These are phyloP conservation scores for Podospora australis DNA, from an alignment of 495 filamentous ascomycete species.

Conservation along the genomic window DNA sequence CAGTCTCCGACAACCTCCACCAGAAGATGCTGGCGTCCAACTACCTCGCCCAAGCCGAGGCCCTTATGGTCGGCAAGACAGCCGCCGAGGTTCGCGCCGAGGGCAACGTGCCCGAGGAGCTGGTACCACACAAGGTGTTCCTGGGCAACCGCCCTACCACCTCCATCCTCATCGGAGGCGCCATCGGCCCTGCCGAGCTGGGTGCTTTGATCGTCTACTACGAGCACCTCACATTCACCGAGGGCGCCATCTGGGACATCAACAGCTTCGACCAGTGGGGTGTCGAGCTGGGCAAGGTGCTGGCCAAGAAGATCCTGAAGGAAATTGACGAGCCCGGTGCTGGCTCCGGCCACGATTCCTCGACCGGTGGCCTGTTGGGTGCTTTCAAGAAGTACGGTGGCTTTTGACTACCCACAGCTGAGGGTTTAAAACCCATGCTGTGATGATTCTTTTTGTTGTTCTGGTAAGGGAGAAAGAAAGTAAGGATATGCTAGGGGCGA, in stretches of 20 bases:
- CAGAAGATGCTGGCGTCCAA: constrained; percentile 99
- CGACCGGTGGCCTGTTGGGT: constrained; percentile 79
- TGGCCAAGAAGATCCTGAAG: constrained; percentile 84
- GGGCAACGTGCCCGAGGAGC: constrained; percentile 64
- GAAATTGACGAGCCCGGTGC: constrained; percentile 71
- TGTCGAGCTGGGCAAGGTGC: constrained; percentile 92
- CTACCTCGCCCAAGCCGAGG: constrained; percentile 96
- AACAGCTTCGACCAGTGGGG: constrained; percentile 99
- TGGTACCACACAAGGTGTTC: constrained; percentile 98
- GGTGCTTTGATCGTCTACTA: constrained; percentile 97
- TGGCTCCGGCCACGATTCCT: constrained; percentile 68
- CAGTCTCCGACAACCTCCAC: constrained; percentile 82
- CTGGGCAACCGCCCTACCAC: constrained; percentile 95
- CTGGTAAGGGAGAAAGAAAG: not conserved
- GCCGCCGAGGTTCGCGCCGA: constrained; percentile 84
- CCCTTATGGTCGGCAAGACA: constrained; percentile 97
- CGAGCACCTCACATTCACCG: constrained; percentile 96
- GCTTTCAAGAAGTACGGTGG: constrained; percentile 59
- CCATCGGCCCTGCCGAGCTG: constrained; percentile 89
- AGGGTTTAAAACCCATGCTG: not conserved
- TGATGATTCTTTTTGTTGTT: no score
- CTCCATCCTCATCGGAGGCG: constrained; percentile 77
- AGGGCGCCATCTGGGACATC: constrained; percentile 98
- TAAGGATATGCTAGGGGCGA: not conserved
- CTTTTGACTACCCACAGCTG: constrained; percentile 7